Evolutionary conservation across 768 basidiomycete species (phyloP).

Genomic region (Kwoniella mangroviensis): DNA sequence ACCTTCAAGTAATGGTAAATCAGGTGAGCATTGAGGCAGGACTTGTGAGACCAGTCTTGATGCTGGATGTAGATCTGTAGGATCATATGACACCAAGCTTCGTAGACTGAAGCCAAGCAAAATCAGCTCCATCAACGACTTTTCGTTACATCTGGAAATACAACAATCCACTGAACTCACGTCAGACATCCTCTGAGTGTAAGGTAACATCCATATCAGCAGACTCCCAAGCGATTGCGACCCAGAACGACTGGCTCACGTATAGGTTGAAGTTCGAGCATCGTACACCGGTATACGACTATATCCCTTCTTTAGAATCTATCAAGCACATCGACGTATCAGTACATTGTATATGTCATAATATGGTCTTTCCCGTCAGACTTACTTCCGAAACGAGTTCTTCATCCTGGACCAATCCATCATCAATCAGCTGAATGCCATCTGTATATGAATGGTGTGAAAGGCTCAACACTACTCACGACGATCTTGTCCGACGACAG

Average conservation of each 20-base stretch:
- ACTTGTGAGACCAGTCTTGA: constrained; percentile 39
- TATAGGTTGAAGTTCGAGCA: constrained; percentile 38
- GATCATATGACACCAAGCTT: constrained; percentile 49
- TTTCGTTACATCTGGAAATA: background rate
- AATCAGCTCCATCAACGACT: background rate
- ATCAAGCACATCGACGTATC: no score
- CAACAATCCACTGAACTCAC: constrained; percentile 1
- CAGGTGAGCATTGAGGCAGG: constrained; percentile 50
- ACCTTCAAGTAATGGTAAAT: constrained; percentile 46
- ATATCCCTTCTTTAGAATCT: constrained; percentile 51
- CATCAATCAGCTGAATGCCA: no score
- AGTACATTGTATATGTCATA: no score
- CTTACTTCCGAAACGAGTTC: constrained; percentile 36
- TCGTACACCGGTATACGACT: constrained; percentile 52
- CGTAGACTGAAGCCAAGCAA: constrained; percentile 27
- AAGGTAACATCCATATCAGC: background rate
- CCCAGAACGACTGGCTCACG: constrained; percentile 30
- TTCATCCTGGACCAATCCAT: constrained; percentile 28
- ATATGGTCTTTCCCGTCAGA: background rate
- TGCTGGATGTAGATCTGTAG: constrained; percentile 40
- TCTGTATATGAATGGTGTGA: no score
- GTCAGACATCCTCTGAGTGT: constrained; percentile 35
- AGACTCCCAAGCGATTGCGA: background rate
- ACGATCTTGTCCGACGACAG: constrained; percentile 49
- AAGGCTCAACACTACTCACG: constrained; percentile 24